Evolutionary conservation across 768 basidiomycete genomes (phyloP).

Genomic region (Leccinum longicurvipes): DNA sequence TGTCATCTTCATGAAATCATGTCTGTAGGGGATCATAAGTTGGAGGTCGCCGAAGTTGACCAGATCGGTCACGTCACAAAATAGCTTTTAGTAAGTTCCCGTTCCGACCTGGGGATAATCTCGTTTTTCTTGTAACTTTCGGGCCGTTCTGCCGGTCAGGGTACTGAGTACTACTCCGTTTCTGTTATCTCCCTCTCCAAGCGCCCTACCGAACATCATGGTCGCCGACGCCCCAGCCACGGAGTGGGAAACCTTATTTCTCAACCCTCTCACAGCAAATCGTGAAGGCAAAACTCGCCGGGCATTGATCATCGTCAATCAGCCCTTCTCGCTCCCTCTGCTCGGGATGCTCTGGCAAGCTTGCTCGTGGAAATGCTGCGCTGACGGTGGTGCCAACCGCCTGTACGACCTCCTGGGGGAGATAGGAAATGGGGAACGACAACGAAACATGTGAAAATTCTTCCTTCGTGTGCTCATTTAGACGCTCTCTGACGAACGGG

Average conservation of each 20-base stretch:
- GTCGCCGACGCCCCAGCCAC: background rate
- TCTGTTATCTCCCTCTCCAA: background rate
- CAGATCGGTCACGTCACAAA: too few species aligned
- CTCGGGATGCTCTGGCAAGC: constrained; percentile 59
- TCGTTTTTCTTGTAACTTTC: too few species aligned
- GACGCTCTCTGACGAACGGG: background rate
- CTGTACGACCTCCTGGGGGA: constrained; percentile 54
- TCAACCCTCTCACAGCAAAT: constrained; percentile 16
- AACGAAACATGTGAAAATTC: constrained; percentile 16
- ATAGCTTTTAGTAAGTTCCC: too few species aligned
- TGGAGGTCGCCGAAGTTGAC: too few species aligned
- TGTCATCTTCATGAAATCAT: too few species aligned
- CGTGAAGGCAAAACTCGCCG: constrained; percentile 15
- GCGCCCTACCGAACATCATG: background rate
- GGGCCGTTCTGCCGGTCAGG: background rate
- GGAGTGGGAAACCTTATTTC: constrained; percentile 26
- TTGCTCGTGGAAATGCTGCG: constrained; percentile 60
- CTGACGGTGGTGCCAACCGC: constrained; percentile 87
- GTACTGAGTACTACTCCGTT: background rate
- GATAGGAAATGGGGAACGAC: background rate
- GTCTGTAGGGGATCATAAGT: too few species aligned
- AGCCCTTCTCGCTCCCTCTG: constrained; percentile 68
- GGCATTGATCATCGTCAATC: constrained; percentile 87
- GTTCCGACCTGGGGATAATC: too few species aligned
- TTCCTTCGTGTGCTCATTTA: background rate